Conservation (phyloP, 257 asterid species). For the Forsythia viridissima region DNA sequence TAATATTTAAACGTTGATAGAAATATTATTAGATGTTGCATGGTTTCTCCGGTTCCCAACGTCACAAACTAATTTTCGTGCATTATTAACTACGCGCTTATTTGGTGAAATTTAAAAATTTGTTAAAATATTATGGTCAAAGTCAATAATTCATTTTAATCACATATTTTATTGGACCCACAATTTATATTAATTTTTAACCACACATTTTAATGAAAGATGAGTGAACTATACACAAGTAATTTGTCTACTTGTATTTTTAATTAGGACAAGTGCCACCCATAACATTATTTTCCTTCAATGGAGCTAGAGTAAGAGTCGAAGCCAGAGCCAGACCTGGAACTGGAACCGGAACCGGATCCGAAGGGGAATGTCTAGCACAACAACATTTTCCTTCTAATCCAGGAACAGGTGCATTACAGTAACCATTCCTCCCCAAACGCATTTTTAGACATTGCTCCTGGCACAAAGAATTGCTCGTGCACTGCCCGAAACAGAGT, state of each 20-base stretch:
- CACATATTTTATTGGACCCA: no score
- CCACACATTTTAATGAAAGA: neutral
- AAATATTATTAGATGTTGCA: no score
- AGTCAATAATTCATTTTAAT: no score
- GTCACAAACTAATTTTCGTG: no score
- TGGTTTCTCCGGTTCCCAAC: no score
- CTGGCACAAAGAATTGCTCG: neutral
- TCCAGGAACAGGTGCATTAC: neutral
- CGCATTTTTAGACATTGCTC: neutral
- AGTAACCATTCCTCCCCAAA: neutral
- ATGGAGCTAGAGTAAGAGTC: neutral
- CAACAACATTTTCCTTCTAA: neutral
- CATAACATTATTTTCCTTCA: neutral
- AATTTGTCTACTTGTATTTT: neutral
- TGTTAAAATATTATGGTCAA: no score
- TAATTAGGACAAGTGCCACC: neutral
- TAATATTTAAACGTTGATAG: no score
- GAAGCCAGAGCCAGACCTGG: no score
- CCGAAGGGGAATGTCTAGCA: neutral
- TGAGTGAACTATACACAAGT: neutral
- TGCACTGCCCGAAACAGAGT: neutral
- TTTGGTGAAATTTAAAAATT: no score
- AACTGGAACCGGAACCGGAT: no score
- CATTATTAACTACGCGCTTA: no score
- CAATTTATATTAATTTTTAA: no score